phyloP scores from a whole-genome alignment of 805 yeast species.

The Kodamaea jinghongensis region DNA sequence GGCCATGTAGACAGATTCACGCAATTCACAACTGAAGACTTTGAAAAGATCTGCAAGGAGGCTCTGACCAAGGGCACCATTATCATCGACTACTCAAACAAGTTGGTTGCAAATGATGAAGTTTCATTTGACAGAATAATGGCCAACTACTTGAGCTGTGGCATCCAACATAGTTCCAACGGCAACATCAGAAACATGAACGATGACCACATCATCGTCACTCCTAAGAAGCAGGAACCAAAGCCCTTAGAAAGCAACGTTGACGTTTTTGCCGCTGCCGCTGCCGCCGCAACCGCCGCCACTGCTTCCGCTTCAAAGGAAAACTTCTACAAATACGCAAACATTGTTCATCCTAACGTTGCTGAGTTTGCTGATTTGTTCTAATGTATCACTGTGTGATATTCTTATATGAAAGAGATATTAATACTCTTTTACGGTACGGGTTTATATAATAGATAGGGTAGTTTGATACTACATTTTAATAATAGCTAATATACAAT shows the following conservation, averaged over 20 bases:
- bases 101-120: constrained; percentile 50
- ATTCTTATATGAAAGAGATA: no score
- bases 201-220: constrained; percentile 7
- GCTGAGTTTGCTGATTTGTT: constrained; percentile 47
- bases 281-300: constrained; percentile 7
- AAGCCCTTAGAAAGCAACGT: constrained; percentile 2
- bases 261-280: constrained; percentile 1
- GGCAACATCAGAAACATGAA: constrained; percentile 11
- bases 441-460: no score
- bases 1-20: constrained; percentile 18
- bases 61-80: constrained; percentile 18
- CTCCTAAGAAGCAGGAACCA: constrained; percentile 1
- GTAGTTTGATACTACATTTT: no score
- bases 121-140: constrained; percentile 43
- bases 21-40: constrained; percentile 19
- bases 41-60: constrained; percentile 14
- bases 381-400: constrained; percentile 11
- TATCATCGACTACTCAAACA: constrained; percentile 63
- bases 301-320: constrained; percentile 3
- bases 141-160: constrained; percentile 34
- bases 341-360: constrained; percentile 38
- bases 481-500: no score
- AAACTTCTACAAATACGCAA: constrained; percentile 8
- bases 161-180: constrained; percentile 23
- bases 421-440: no score